Evolutionary conservation across 2,329 filamentous ascomycete genomes (phyloP), one percentile per base, ranked within the genome.

Genomic region (Canariomyces notabilis): DNA sequence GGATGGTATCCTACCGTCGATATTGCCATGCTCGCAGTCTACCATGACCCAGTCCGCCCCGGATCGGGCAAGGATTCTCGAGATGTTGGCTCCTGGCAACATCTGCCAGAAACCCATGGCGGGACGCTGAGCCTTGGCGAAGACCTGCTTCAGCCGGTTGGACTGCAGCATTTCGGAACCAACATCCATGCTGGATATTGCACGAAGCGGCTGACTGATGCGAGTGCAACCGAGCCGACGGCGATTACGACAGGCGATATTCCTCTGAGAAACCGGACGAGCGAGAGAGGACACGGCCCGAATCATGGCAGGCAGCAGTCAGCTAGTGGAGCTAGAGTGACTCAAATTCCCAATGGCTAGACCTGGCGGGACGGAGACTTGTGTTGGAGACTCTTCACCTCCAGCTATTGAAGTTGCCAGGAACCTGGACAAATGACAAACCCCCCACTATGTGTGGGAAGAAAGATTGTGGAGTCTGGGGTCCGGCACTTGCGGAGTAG

Each of bases 1-100:
- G 14, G 12, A 7, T 21, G 18, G 8, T 34, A 39, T 37, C 59
- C 44, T 60, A 73, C 72, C 73, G 52, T 75, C 73, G 33, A 79
- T 74, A 44, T 73, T 76, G 6, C 77, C 77, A 58, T 80, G 77
- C 49, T 77, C 75, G 56, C 75, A 76, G 58, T 79, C 77, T 20
- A 79, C 76, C 61, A 84, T 69, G 8, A 87, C 76, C 73, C 82
- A 85, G 59, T 86, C 82, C 1, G 82, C 72, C 1, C 80, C 82
- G 1, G 75, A 75, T 44, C 79, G 69, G 2, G 83, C 81, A 38
- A 87, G 67, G 15, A 73, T 63, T 43, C 80, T 71, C 5, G 79
- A 79, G 11, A 82, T 65, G 51, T 82, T 82, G 36, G 73, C 69
- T 0, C 79, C 77, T 0, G 80, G 79, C 44, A 83, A 64, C 70